Percentiles rank a stretch among this genome's conserved stretches.
These are phyloP conservation scores for Geotrichum bryndzae DNA, from an alignment of 1,139 yeast species.

Conservation along the genomic window DNA sequence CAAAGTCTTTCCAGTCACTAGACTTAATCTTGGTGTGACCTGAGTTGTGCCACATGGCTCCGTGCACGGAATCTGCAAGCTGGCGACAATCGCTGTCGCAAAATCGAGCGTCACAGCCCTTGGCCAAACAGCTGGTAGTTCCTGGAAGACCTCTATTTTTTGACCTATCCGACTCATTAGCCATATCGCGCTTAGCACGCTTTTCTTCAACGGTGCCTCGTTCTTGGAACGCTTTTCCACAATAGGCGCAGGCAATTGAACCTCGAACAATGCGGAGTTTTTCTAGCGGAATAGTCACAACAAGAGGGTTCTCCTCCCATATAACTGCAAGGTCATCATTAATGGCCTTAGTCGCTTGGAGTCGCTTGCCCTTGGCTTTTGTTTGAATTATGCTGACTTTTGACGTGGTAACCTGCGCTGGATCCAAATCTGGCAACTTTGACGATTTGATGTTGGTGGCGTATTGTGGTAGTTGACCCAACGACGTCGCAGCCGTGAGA, in stretches of 20 bases:
- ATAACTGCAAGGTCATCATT: slow-evolving; percentile 41
- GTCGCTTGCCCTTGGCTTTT: slow-evolving; percentile 34
- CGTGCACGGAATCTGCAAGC: slow-evolving; percentile 41
- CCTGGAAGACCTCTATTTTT: slow-evolving; percentile 14
- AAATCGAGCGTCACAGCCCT: slow-evolving; percentile 28
- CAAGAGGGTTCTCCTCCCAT: slow-evolving; percentile 59
- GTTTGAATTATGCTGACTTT: slow-evolving; percentile 44
- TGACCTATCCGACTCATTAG: not conserved
- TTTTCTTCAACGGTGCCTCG: slow-evolving; percentile 9
- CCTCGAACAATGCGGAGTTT: slow-evolving; percentile 47
- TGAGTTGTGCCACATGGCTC: slow-evolving; percentile 50
- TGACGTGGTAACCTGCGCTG: not conserved
- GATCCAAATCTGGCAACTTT: slow-evolving; percentile 4
- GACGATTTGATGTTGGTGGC: slow-evolving; percentile 44
- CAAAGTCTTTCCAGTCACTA: slow-evolving; percentile 49
- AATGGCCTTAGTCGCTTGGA: slow-evolving; percentile 38
- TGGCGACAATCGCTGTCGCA: slow-evolving; percentile 31
- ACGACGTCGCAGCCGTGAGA: not conserved
- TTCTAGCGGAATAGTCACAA: slow-evolving; percentile 68
- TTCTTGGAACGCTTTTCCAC: slow-evolving; percentile 34
- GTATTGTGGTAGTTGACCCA: slow-evolving; percentile 19
- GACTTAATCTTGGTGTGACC: slow-evolving; percentile 37
- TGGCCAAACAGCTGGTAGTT: slow-evolving; percentile 6
- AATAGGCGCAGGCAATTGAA: slow-evolving; percentile 58
- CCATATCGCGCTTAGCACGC: not conserved